Percentiles rank a stretch among this genome's conserved stretches.
phyloP scores from a whole-genome alignment of 1,284 basidiomycete genomes.

The Tetrapyrgos nigripes region DNA sequence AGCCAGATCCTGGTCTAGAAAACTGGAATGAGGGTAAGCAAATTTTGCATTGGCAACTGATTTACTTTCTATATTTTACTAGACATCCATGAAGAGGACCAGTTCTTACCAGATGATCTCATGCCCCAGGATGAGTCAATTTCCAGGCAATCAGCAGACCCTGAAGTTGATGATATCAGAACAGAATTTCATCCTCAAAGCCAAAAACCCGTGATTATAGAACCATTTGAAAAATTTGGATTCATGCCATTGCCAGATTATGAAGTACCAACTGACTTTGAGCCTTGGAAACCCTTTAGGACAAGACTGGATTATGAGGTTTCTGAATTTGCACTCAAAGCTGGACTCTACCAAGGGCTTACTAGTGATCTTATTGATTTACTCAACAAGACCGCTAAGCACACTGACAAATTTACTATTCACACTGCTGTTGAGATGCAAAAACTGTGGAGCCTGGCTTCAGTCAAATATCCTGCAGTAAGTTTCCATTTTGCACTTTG shows the following conservation, averaged over 20 bases:
- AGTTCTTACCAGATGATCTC: too few relatives aligned
- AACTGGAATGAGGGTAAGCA: too few relatives aligned
- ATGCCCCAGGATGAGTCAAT: too few relatives aligned
- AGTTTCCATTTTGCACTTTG: not conserved
- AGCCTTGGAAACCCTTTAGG: constrained; percentile 23
- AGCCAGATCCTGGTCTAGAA: too few relatives aligned
- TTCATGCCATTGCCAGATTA: not conserved
- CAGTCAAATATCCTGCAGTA: not conserved
- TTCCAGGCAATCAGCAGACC: too few relatives aligned
- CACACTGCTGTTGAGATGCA: not conserved
- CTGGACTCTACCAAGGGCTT: constrained; percentile 22
- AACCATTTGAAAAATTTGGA: not conserved
- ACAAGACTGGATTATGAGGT: constrained; percentile 31
- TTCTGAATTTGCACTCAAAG: constrained; percentile 27
- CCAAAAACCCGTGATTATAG: not conserved
- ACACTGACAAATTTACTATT: not conserved
- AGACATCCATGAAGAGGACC: too few relatives aligned
- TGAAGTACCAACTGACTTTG: not conserved
- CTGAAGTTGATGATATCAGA: constrained; percentile 14
- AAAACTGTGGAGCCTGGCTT: constrained; percentile 1
- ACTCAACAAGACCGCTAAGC: constrained; percentile 15
- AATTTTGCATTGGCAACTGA: too few relatives aligned
- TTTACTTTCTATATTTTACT: too few relatives aligned
- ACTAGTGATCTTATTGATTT: constrained; percentile 23
- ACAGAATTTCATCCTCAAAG: constrained; percentile 14